Conservation (phyloP, 2,329 filamentous ascomycete genomes). For the Pseudocercospora eumusae region DNA sequence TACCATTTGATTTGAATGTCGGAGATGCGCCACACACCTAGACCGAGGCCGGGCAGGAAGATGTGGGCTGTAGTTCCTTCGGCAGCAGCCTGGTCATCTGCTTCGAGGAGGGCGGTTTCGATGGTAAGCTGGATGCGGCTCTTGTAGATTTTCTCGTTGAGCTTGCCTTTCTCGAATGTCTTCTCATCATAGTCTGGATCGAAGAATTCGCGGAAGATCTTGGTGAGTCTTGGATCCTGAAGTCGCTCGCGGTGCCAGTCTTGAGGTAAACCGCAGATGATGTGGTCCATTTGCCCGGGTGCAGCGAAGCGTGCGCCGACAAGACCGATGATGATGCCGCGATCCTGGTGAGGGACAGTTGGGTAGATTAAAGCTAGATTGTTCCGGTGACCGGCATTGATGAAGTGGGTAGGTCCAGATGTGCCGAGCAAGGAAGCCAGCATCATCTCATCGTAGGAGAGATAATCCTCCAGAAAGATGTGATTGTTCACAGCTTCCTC, state of each 20-base stretch:
- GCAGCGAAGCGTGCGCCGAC: constrained; percentile 33
- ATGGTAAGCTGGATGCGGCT: constrained; percentile 28
- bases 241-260: constrained; percentile 7
- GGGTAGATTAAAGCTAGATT: constrained; percentile 18
- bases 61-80: constrained; percentile 26
- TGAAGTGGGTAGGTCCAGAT: constrained; percentile 32
- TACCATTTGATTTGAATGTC: constrained; percentile 24
- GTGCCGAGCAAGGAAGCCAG: constrained; percentile 35
- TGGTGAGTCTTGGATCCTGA: constrained; percentile 14
- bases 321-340: constrained; percentile 24
- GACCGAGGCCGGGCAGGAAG: constrained; percentile 31
- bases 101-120: constrained; percentile 33
- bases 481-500: constrained; percentile 22
- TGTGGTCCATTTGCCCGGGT: constrained; percentile 29
- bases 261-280: background rate
- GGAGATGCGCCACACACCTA: constrained; percentile 31
- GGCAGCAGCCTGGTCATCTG: constrained; percentile 26
- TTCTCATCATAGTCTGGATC: background rate
- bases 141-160: constrained; percentile 28
- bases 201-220: constrained; percentile 23
- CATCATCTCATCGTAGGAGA: constrained; percentile 40
- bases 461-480: constrained; percentile 30
- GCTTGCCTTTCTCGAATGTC: background rate
- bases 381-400: constrained; percentile 34
- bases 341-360: constrained; percentile 12